These are phyloP conservation scores for Tetracentron sinense DNA, from an alignment of 164 flowering plant species.

Conservation along the genomic window DNA sequence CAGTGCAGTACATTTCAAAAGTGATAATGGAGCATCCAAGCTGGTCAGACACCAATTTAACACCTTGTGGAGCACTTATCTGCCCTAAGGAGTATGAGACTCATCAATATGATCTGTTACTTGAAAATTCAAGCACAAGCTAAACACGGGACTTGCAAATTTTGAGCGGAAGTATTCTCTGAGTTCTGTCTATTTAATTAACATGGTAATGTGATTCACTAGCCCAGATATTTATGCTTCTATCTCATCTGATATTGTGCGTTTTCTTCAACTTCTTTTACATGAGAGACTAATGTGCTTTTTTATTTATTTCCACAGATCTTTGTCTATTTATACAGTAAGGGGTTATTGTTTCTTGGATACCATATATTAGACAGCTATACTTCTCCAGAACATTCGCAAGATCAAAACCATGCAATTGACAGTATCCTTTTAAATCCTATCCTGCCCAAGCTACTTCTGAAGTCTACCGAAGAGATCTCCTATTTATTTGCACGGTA, in stretches of 20 bases:
- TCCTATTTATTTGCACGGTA: slow-evolving; percentile 44
- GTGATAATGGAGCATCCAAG: slow-evolving; percentile 67
- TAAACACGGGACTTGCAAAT: slow-evolving; percentile 32
- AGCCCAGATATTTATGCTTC: slow-evolving; percentile 3
- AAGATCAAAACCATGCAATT: slow-evolving; percentile 15
- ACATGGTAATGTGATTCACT: slow-evolving; percentile 44
- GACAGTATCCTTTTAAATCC: slow-evolving; percentile 20
- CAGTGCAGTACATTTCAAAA: slow-evolving; percentile 59
- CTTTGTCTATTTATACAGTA: slow-evolving; percentile 34
- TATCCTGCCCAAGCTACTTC: slow-evolving; percentile 33
- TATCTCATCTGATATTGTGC: neutral
- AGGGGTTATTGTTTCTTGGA: slow-evolving; percentile 53
- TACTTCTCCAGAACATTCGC: slow-evolving; percentile 23
- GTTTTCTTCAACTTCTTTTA: neutral
- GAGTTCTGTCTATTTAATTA: slow-evolving; percentile 34
- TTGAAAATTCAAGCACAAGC: slow-evolving; percentile 35
- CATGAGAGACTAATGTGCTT: neutral
- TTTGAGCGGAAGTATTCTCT: slow-evolving; percentile 62
- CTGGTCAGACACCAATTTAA: slow-evolving; percentile 33
- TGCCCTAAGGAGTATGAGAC: slow-evolving; percentile 25
- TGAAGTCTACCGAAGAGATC: slow-evolving; percentile 43
- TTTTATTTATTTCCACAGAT: slow-evolving; percentile 40
- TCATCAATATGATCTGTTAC: slow-evolving; percentile 29
- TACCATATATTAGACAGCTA: slow-evolving; percentile 36
- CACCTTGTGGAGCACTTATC: slow-evolving; percentile 14